Evolutionary conservation across 257 asterid species (phyloP).

Genomic region (Lycium barbarum): DNA sequence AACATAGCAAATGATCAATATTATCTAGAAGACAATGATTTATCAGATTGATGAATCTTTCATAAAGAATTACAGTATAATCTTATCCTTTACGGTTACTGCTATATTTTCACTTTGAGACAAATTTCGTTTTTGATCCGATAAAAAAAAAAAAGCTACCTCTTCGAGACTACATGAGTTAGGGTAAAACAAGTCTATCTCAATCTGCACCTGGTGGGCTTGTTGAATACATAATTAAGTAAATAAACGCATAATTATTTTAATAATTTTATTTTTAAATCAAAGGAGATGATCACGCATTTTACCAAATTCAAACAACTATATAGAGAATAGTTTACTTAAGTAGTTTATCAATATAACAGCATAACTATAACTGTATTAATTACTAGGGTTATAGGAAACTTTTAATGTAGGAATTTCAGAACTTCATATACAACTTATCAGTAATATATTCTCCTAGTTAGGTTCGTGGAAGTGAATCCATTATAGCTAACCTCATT

Average conservation of each 20-base stretch:
- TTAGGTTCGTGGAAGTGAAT: neutral
- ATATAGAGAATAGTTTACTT: neutral
- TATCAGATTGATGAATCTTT: neutral
- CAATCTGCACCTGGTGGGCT: neutral
- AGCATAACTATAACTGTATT: neutral
- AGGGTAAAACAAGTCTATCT: too few species aligned
- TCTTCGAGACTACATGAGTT: neutral
- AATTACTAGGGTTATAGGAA: neutral
- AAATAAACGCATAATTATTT: neutral
- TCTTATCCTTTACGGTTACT: neutral
- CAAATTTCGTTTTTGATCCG: neutral
- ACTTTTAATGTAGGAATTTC: neutral
- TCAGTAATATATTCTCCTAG: neutral
- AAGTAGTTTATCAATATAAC: neutral
- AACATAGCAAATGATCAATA: slow-evolving; percentile 16
- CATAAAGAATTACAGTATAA: neutral
- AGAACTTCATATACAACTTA: neutral
- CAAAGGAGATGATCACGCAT: neutral
- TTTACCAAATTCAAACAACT: neutral
- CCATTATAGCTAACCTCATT: neutral
- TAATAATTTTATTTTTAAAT: too few species aligned
- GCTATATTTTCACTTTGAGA: neutral
- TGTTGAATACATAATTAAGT: neutral
- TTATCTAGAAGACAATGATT: slow-evolving; percentile 6
- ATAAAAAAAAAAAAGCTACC: neutral